A percentile compares a stretch with the other conserved stretches of the same genome.
Conservation (phyloP, 2,329 filamentous ascomycete species). For the Scedosporium boydii region DNA sequence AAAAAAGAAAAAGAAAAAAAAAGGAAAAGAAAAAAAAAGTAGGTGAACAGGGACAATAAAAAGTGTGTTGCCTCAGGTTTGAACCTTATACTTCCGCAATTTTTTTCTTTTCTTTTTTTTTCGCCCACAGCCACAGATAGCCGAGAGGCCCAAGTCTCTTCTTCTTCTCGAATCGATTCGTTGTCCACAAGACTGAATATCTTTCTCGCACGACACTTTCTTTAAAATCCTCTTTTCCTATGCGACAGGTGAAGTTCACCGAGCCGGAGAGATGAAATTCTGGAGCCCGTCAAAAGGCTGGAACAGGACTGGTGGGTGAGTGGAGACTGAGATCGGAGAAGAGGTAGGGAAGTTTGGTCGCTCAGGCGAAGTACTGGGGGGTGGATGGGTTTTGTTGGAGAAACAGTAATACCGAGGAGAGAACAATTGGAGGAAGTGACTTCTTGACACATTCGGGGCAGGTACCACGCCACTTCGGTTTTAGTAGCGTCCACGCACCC, state of each 20-base stretch:
- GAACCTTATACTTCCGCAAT: neutral
- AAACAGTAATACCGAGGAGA: neutral
- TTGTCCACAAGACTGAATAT: neutral
- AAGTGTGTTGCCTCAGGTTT: neutral
- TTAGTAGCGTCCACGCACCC: conserved; percentile 1
- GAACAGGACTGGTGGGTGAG: conserved; percentile 1
- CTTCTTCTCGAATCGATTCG: neutral
- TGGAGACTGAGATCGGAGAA: conserved; percentile 1
- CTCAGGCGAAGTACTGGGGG: neutral
- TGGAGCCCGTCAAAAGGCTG: conserved; percentile 1
- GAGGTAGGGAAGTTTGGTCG: neutral
- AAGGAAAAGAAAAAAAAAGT: conserved; percentile 1
- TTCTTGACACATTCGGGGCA: neutral
- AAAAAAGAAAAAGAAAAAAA: neutral
- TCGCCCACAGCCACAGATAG: neutral
- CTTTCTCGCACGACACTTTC: neutral
- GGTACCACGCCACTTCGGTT: conserved; percentile 4
- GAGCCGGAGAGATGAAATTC: conserved; percentile 1
- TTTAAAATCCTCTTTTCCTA: neutral
- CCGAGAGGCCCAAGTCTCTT: neutral
- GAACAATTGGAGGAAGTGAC: neutral
- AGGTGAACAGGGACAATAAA: neutral
- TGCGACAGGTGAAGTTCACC: neutral
- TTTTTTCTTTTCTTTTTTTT: neutral
- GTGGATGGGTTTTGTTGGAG: conserved; percentile 3